Evolutionary conservation across 805 yeast genomes (phyloP).

Genomic region (Hanseniaspora clermontiae): DNA sequence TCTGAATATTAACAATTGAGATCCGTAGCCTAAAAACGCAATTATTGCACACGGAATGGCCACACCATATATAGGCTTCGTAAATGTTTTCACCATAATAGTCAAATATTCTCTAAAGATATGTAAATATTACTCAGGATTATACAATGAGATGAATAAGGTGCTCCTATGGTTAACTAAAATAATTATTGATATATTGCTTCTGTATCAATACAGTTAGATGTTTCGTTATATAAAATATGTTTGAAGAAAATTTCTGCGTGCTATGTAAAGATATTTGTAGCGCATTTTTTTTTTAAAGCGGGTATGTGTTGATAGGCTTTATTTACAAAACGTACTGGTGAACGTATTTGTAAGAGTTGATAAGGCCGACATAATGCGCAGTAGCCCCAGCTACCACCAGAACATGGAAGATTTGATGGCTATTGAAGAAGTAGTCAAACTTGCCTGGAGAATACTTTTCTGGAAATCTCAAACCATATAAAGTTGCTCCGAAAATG

Average conservation of each 20-base stretch:
- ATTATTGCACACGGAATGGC: conserved; percentile 54
- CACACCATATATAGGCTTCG: conserved; percentile 38
- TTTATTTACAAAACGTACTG: conserved; percentile 12
- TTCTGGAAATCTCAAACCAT: conserved; percentile 73
- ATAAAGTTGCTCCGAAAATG: conserved; percentile 64
- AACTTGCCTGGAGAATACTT: conserved; percentile 46
- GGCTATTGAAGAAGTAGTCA: conserved; percentile 69
- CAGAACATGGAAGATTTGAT: conserved; percentile 67
- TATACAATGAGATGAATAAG: too few relatives aligned
- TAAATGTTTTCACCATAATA: conserved; percentile 2
- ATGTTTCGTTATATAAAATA: too few relatives aligned
- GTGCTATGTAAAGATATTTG: neutral
- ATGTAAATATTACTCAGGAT: too few relatives aligned
- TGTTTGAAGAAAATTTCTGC: too few relatives aligned
- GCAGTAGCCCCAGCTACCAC: conserved; percentile 67
- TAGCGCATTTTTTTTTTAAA: neutral
- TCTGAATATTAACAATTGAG: conserved; percentile 44
- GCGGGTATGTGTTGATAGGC: too few relatives aligned
- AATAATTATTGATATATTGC: too few relatives aligned
- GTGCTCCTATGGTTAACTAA: too few relatives aligned
- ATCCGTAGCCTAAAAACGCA: conserved; percentile 45
- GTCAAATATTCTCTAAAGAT: neutral
- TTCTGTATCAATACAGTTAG: too few relatives aligned
- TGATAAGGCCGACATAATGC: conserved; percentile 53
- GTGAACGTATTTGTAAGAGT: conserved; percentile 43